A percentile compares a stretch with the other conserved stretches of the same genome.
These are phyloP conservation scores for Phyllosticta citriasiana DNA, from an alignment of 2,329 filamentous ascomycete species.

Conservation along the genomic window DNA sequence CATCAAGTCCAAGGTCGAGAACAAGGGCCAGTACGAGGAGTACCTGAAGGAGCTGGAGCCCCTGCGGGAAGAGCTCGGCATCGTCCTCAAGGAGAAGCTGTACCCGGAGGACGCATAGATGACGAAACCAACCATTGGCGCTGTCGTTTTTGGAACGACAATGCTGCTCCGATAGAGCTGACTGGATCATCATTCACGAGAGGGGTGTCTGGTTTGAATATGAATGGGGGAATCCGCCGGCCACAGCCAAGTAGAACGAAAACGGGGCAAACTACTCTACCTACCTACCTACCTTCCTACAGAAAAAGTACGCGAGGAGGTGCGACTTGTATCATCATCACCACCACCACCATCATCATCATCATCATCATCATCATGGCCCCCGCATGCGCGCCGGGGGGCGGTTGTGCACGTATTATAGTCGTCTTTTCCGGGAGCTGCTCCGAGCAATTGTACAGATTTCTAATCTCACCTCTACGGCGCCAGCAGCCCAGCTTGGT, in stretches of 20 bases:
- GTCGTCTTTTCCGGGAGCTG: conserved; percentile 4
- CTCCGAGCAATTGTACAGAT: conserved; percentile 10
- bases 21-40: conserved; percentile 92
- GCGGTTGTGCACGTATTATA: conserved; percentile 5
- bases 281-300: background rate
- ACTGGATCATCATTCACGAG: too few relatives aligned
- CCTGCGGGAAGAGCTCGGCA: conserved; percentile 85
- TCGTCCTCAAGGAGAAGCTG: conserved; percentile 83
- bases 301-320: background rate
- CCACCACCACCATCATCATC: too few relatives aligned
- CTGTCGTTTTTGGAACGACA: background rate
- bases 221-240: too few relatives aligned
- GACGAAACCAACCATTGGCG: background rate
- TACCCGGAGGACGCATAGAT: conserved; percentile 50
- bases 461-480: background rate
- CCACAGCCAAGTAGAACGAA: background rate
- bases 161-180: background rate
- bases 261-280: background rate
- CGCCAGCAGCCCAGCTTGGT: background rate
- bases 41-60: conserved; percentile 90
- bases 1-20: conserved; percentile 99
- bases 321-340: conserved; percentile 9
- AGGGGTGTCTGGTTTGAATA: too few relatives aligned
- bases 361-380: conserved; percentile 6
- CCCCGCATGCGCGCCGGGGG: background rate